phyloP scores from a whole-genome alignment of 1,139 yeast species.

The Taiozyma sp. region DNA sequence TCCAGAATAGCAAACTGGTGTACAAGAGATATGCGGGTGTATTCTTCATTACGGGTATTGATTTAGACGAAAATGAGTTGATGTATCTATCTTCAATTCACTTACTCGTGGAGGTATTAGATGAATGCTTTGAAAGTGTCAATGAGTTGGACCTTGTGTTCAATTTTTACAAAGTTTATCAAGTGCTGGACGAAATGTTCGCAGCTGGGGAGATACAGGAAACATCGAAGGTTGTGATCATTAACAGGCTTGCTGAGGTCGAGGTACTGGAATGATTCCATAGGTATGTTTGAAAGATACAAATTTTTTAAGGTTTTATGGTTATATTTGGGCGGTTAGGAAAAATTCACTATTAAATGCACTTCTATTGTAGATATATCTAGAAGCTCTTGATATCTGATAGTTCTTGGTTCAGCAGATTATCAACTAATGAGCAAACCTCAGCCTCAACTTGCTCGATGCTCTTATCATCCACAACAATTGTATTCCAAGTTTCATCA shows the following conservation, averaged over 20 bases:
- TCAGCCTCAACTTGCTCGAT: conserved; percentile 48
- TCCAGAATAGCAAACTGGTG: conserved; percentile 66
- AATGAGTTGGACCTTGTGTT: conserved; percentile 90
- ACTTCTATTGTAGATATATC: neutral
- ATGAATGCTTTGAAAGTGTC: conserved; percentile 81
- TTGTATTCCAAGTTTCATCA: conserved; percentile 25
- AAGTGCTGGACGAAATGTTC: conserved; percentile 69
- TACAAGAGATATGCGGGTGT: conserved; percentile 92
- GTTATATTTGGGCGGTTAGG: neutral
- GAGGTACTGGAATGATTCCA: conserved; percentile 18
- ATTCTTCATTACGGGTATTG: conserved; percentile 79
- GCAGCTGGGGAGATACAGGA: conserved; percentile 79
- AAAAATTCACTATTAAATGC: neutral
- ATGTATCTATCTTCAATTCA: conserved; percentile 82
- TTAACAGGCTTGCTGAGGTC: conserved; percentile 42
- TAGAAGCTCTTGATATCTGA: conserved; percentile 10
- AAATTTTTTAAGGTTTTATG: neutral
- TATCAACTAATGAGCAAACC: conserved; percentile 22
- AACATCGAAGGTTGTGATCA: conserved; percentile 54
- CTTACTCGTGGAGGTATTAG: conserved; percentile 83
- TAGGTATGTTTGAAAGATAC: neutral
- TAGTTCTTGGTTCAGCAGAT: conserved; percentile 6
- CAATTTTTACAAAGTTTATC: conserved; percentile 70
- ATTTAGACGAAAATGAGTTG: conserved; percentile 71
- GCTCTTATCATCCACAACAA: conserved; percentile 53